These are phyloP conservation scores for Mycena latifolia DNA, from an alignment of 768 basidiomycete species.

Conservation along the genomic window DNA sequence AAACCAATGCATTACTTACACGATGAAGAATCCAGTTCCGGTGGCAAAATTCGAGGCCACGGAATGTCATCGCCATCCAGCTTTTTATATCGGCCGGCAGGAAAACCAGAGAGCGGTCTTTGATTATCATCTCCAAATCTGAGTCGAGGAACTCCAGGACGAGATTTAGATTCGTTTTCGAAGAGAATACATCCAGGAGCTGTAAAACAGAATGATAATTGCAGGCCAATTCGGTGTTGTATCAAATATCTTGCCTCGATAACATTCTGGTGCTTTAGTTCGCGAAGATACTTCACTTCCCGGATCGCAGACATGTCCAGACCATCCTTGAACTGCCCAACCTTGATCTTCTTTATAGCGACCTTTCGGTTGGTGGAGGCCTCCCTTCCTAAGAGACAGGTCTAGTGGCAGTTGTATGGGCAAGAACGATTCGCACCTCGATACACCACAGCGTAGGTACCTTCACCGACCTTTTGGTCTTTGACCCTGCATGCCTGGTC, in stretches of 20 bases:
- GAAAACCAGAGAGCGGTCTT: constrained; percentile 92
- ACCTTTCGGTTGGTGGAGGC: constrained; percentile 83
- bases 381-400: constrained; percentile 72
- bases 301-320: constrained; percentile 99
- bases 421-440: constrained; percentile 65
- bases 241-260: constrained; percentile 75
- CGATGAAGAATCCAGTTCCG: constrained; percentile 94
- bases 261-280: constrained; percentile 93
- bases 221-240: neutral
- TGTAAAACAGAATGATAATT: constrained; percentile 45
- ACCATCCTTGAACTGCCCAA: constrained; percentile 97
- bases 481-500: constrained; percentile 67
- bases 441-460: constrained; percentile 97
- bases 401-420: constrained; percentile 1
- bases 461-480: constrained; percentile 88
- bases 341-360: constrained; percentile 98
- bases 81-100: constrained; percentile 96
- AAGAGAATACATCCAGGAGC: constrained; percentile 97
- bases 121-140: constrained; percentile 97
- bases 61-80: constrained; percentile 99
- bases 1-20: constrained; percentile 59
- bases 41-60: constrained; percentile 98
- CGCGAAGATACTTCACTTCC: constrained; percentile 97
- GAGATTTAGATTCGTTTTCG: constrained; percentile 95
- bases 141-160: constrained; percentile 97